Percentiles rank a stretch among this genome's conserved stretches.
phyloP scores from a whole-genome alignment of 768 basidiomycete genomes.

The Panaeolus papilionaceus region DNA sequence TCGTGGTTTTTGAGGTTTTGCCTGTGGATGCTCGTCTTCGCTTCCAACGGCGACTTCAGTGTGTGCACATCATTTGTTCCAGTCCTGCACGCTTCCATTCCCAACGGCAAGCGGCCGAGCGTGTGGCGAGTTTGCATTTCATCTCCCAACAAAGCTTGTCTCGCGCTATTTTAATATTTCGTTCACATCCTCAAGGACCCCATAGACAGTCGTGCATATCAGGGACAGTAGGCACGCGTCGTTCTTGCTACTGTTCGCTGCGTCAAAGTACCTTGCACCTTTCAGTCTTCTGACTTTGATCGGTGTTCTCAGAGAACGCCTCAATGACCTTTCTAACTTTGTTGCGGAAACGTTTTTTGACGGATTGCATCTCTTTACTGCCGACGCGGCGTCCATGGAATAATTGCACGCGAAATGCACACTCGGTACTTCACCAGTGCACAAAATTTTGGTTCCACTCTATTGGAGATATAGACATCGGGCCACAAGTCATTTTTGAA shows the following conservation, averaged over 20 bases:
- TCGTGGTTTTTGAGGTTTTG: background rate
- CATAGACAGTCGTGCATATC: background rate
- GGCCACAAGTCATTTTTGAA: background rate
- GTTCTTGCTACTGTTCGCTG: background rate
- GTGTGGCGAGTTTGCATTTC: constrained; percentile 1
- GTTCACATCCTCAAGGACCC: background rate
- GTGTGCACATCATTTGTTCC: background rate
- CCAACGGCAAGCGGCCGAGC: constrained; percentile 11
- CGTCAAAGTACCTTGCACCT: background rate
- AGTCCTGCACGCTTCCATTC: constrained; percentile 8
- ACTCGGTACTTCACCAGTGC: background rate
- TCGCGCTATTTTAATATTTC: constrained; percentile 17
- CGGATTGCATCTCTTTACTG: background rate
- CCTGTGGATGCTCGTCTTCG: background rate
- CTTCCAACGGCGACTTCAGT: background rate
- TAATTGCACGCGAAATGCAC: background rate
- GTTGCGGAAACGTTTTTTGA: background rate
- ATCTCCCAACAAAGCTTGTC: background rate
- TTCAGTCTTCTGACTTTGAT: background rate
- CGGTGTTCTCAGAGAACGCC: constrained; percentile 7
- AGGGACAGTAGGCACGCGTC: background rate
- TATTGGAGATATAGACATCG: constrained; percentile 1
- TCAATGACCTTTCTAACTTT: constrained; percentile 4
- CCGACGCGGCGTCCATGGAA: background rate
- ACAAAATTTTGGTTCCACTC: background rate